A percentile compares a stretch with the other conserved stretches of the same genome.
Conservation (phyloP, 2,329 filamentous ascomycete genomes). For the Claviceps fusiformis region DNA sequence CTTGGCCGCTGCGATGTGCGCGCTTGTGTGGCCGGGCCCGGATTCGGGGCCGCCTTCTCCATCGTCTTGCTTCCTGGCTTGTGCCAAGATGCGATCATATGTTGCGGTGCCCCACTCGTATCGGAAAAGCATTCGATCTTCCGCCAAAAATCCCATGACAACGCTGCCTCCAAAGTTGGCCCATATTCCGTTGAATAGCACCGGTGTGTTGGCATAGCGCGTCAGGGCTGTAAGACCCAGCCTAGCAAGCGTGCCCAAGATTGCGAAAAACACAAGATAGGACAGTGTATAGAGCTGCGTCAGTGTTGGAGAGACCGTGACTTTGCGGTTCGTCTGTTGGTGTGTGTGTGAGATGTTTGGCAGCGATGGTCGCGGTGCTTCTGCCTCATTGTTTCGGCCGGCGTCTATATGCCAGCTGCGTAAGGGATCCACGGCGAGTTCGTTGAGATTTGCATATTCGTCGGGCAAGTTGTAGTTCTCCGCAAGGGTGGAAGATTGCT, state of each 20-base stretch:
- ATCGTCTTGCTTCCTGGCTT: slow-evolving; percentile 18
- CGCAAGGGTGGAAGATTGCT: neutral
- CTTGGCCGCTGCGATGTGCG: slow-evolving; percentile 31
- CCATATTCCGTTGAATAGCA: slow-evolving; percentile 68
- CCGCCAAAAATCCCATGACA: slow-evolving; percentile 72
- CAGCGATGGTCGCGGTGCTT: slow-evolving; percentile 5
- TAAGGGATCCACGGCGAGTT: slow-evolving; percentile 4
- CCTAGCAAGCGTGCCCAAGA: slow-evolving; percentile 72
- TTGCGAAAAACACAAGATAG: slow-evolving; percentile 73
- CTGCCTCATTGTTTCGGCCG: slow-evolving; percentile 5
- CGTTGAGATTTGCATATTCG: neutral
- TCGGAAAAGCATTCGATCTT: slow-evolving; percentile 65
- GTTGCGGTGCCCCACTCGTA: slow-evolving; percentile 45
- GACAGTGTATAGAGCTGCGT: slow-evolving; percentile 60
- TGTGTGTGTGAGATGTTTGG: slow-evolving; percentile 4
- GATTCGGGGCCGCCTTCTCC: slow-evolving; percentile 20
- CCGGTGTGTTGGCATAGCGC: slow-evolving; percentile 61
- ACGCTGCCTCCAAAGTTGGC: slow-evolving; percentile 74
- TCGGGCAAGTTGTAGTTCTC: neutral
- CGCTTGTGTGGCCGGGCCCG: slow-evolving; percentile 3
- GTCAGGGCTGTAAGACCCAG: slow-evolving; percentile 70
- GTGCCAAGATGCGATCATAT: slow-evolving; percentile 23
- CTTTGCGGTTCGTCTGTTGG: slow-evolving; percentile 3
- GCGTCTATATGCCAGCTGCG: slow-evolving; percentile 9
- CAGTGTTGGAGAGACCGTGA: slow-evolving; percentile 31